Evolutionary conservation across 495 filamentous ascomycete species (phyloP).

Genomic region (Aspergillus baeticus): DNA sequence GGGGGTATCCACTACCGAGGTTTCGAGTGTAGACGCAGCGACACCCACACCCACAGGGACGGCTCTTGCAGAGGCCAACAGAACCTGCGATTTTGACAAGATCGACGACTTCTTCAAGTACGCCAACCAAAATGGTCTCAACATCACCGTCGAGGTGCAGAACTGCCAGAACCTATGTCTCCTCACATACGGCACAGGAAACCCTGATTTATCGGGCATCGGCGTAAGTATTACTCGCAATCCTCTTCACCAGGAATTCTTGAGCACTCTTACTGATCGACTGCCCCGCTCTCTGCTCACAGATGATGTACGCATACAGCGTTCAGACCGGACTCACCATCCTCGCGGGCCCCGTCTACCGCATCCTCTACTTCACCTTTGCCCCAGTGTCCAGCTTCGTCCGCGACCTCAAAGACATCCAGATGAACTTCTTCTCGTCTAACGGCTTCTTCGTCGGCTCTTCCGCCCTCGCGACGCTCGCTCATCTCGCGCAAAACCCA

Average conservation of each 20-base stretch:
- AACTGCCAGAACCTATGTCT: conserved; percentile 10
- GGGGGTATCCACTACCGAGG: not conserved
- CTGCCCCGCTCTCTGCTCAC: not conserved
- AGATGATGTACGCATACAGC: conserved; percentile 14
- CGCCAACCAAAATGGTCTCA: conserved; percentile 2
- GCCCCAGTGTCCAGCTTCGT: not conserved
- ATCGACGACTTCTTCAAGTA: conserved; percentile 10
- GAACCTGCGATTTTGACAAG: conserved; percentile 6
- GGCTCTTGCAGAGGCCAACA: not conserved
- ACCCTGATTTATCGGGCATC: conserved; percentile 11
- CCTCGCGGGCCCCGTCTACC: conserved; percentile 7
- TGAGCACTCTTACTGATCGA: not conserved
- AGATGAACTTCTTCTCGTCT: conserved; percentile 9
- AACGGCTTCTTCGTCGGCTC: conserved; percentile 11
- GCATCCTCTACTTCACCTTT: conserved; percentile 1
- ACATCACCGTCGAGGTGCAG: conserved; percentile 12
- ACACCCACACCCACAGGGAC: not conserved
- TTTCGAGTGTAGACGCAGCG: not conserved
- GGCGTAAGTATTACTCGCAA: conserved; percentile 3
- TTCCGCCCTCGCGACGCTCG: conserved; percentile 7
- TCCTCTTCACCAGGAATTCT: not conserved
- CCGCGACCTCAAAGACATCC: conserved; percentile 5
- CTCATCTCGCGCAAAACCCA: conserved; percentile 7
- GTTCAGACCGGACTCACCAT: conserved; percentile 8
- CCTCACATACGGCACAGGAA: conserved; percentile 9